Evolutionary conservation across 164 flowering plant species (phyloP).

Genomic region (Houttuynia cordata): DNA sequence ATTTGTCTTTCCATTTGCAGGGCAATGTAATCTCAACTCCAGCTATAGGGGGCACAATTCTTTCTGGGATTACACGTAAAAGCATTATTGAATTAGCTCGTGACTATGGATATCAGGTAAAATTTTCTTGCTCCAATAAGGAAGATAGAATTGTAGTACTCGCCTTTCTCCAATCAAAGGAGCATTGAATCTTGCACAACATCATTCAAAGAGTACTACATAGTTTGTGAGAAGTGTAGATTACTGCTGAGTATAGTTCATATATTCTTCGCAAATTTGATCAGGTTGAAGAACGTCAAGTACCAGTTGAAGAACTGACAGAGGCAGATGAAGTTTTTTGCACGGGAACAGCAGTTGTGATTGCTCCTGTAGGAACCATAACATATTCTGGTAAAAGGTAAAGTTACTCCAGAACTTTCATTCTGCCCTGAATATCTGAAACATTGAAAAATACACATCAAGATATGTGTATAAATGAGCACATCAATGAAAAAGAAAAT

Average conservation of each 20-base stretch:
- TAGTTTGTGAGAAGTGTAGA: too few relatives aligned
- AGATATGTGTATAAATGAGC: too few relatives aligned
- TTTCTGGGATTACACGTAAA: slow-evolving; percentile 67
- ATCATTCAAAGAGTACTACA: background rate
- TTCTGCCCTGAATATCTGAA: too few relatives aligned
- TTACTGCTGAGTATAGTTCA: too few relatives aligned
- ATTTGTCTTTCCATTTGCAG: slow-evolving; percentile 16
- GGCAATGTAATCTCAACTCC: slow-evolving; percentile 64
- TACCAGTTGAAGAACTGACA: slow-evolving; percentile 52
- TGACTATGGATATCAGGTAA: slow-evolving; percentile 59
- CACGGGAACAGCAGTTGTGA: slow-evolving; percentile 84
- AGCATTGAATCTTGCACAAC: background rate
- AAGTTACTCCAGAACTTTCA: background rate
- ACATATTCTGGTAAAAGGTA: slow-evolving; percentile 58
- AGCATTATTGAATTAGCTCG: slow-evolving; percentile 70
- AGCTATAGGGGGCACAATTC: slow-evolving; percentile 59
- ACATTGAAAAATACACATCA: too few relatives aligned
- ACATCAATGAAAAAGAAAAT: too few relatives aligned
- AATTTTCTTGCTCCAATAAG: too few relatives aligned
- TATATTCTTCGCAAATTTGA: background rate
- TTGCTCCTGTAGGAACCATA: slow-evolving; percentile 65
- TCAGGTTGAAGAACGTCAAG: slow-evolving; percentile 68
- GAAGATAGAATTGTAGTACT: background rate
- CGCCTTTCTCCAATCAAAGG: background rate
- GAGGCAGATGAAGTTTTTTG: slow-evolving; percentile 85